phyloP scores from a whole-genome alignment of 345 rosid genomes.

The Lepidium sativum region DNA sequence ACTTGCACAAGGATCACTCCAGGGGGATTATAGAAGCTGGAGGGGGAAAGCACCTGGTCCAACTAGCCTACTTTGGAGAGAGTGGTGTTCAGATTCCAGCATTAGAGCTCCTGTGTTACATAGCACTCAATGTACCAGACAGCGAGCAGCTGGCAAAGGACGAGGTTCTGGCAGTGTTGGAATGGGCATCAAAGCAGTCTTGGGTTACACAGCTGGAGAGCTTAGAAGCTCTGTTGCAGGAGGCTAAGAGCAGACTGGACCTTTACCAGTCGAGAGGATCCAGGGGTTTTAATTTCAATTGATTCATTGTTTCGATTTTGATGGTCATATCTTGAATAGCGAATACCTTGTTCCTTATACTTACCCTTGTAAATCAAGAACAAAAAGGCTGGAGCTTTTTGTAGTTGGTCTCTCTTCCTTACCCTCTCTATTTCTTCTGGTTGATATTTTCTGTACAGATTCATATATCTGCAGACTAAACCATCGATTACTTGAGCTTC shows the following conservation, averaged over 20 bases:
- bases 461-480: slow-evolving; percentile 7
- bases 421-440: background rate
- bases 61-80: slow-evolving; percentile 82
- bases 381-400: slow-evolving; percentile 18
- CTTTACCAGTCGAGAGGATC: slow-evolving; percentile 89
- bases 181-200: slow-evolving; percentile 84
- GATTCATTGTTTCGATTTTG: slow-evolving; percentile 23
- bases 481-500: background rate
- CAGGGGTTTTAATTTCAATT: slow-evolving; percentile 53
- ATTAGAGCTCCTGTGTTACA: slow-evolving; percentile 60
- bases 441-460: slow-evolving; percentile 6
- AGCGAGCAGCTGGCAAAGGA: slow-evolving; percentile 77
- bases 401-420: background rate
- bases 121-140: slow-evolving; percentile 77
- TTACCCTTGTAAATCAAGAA: slow-evolving; percentile 18
- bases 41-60: slow-evolving; percentile 79
- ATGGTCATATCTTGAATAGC: slow-evolving; percentile 1
- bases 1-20: slow-evolving; percentile 80
- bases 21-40: slow-evolving; percentile 77
- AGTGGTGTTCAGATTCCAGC: slow-evolving; percentile 60
- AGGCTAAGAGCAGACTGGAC: slow-evolving; percentile 72
- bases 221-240: slow-evolving; percentile 44
- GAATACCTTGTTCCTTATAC: slow-evolving; percentile 8
- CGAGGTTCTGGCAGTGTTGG: slow-evolving; percentile 71
- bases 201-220: slow-evolving; percentile 45